Evolutionary conservation across 2,329 filamentous ascomycete species (phyloP), one percentile per base, ranked within the genome.

Genomic region (Ophiostoma tasmaniense): DNA sequence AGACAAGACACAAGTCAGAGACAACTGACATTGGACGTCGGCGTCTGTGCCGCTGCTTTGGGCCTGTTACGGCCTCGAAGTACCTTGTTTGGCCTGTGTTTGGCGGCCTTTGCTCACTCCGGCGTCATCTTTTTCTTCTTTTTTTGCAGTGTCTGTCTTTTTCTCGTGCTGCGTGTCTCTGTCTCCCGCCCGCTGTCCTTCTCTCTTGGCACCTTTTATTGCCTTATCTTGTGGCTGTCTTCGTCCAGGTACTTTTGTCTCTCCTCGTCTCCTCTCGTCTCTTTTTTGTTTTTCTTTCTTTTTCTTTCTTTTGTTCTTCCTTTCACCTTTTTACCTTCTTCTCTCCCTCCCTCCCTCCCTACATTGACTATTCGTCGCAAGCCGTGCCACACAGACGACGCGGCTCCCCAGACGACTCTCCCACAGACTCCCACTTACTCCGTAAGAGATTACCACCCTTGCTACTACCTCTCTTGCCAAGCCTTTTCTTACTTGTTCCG

Each of bases 151-250:
- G n/a, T n/a, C 5, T 39, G 10, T 39, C 3, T 20, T 14, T 45
- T 14, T 45, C 42, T 39, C 2, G 14, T 17, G 17, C 25, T 39
- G 6, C 13, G 10, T 39, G 1, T 13, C 17, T 20, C 42, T 45
- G 42, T 59, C 66, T 33, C 55, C 28, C 39, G 37, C 39, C 62
- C n/a, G 50, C 50, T 55, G 50, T 30, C 33, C 14, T 64, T 14
- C 59, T 64, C 61, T n/a, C 33, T 68, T 67, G 62, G 64, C 67
- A 22, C 25, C 62, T 64, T 64, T 33, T 22, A 66, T 35, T 59
- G 52, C 65, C 20, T 70, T 71, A 70, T 70, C 69, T 70, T 67
- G 67, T 42, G 17, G n/a, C 61, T 25, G 17, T 50, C 39, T 22
- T 35, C 20, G 17, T 33, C 39, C n/a, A 52, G 28, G 68, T 55